Evolutionary conservation across 108 stramenopile genomes (phyloP).

Genomic region (Discostella pseudostelligera): DNA sequence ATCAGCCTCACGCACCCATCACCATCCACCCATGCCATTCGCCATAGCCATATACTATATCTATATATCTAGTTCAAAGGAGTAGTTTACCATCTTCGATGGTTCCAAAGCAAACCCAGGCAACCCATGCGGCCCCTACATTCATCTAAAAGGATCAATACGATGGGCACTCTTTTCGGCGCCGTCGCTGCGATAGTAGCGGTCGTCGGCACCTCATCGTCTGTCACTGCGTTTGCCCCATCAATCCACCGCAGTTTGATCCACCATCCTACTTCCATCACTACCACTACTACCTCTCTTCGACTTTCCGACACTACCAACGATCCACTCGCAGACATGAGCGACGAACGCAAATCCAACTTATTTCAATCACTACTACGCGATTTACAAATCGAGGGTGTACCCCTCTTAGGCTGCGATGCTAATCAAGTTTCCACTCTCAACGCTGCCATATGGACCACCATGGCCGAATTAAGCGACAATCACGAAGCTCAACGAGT

Average conservation of each 20-base stretch:
- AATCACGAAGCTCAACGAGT: constrained; percentile 44
- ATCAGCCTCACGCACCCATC: not conserved
- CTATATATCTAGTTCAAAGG: too few relatives aligned
- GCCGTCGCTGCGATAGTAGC: not conserved
- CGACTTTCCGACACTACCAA: constrained; percentile 6
- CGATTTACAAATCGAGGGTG: constrained; percentile 75
- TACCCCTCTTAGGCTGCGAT: constrained; percentile 80
- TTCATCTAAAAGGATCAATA: not conserved
- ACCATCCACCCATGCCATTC: not conserved
- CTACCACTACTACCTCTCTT: constrained; percentile 7
- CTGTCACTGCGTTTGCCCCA: constrained; percentile 5
- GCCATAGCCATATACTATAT: too few relatives aligned
- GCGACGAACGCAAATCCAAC: constrained; percentile 55
- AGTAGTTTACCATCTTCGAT: too few relatives aligned
- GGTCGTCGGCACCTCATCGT: not conserved
- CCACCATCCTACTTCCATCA: not conserved
- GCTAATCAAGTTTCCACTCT: constrained; percentile 63
- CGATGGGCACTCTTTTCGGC: not conserved
- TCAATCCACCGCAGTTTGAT: not conserved
- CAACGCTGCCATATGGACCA: constrained; percentile 82
- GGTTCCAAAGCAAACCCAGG: too few relatives aligned
- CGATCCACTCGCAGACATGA: constrained; percentile 44
- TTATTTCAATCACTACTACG: constrained; percentile 68
- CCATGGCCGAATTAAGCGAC: constrained; percentile 67
- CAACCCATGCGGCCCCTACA: too few relatives aligned